These are phyloP conservation scores for Colletotrichum spaethianum DNA, from an alignment of 2,329 filamentous ascomycete species.

Conservation along the genomic window DNA sequence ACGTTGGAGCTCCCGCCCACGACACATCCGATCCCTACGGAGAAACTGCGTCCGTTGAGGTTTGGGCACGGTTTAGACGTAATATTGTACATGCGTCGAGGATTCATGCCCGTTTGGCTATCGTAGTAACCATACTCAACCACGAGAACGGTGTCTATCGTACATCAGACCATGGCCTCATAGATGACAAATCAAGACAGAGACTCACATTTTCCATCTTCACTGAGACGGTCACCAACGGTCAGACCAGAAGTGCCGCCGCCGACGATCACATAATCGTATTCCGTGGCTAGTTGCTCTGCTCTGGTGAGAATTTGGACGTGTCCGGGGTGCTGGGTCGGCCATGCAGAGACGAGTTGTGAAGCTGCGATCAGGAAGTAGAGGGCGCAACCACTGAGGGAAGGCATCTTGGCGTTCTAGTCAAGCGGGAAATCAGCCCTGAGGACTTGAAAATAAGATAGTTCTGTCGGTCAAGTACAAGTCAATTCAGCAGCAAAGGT, in stretches of 20 bases:
- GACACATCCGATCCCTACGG: constrained; percentile 50
- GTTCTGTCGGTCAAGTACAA: neutral
- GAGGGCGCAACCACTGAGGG: constrained; percentile 7
- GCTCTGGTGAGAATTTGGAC: constrained; percentile 32
- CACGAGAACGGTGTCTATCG: constrained; percentile 39
- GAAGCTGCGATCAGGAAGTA: neutral
- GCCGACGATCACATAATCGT: constrained; percentile 55
- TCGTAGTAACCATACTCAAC: constrained; percentile 41
- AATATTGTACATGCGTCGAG: constrained; percentile 48
- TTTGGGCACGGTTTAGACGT: constrained; percentile 48
- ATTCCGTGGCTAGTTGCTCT: constrained; percentile 37
- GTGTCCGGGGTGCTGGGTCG: constrained; percentile 25
- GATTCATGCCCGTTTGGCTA: constrained; percentile 44
- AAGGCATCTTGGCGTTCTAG: constrained; percentile 17
- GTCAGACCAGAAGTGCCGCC: constrained; percentile 60
- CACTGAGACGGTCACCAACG: constrained; percentile 55
- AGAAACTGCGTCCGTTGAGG: constrained; percentile 46
- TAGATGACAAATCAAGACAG: accelerated
- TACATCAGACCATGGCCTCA: constrained; percentile 46
- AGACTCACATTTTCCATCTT: constrained; percentile 52
- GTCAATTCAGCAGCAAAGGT: neutral
- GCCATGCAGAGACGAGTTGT: constrained; percentile 25
- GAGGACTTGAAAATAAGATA: neutral
- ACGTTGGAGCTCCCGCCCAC: constrained; percentile 57
- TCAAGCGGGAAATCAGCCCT: too few species aligned